These are phyloP conservation scores for Candida succiphila DNA, from an alignment of 805 yeast genomes.

Conservation along the genomic window DNA sequence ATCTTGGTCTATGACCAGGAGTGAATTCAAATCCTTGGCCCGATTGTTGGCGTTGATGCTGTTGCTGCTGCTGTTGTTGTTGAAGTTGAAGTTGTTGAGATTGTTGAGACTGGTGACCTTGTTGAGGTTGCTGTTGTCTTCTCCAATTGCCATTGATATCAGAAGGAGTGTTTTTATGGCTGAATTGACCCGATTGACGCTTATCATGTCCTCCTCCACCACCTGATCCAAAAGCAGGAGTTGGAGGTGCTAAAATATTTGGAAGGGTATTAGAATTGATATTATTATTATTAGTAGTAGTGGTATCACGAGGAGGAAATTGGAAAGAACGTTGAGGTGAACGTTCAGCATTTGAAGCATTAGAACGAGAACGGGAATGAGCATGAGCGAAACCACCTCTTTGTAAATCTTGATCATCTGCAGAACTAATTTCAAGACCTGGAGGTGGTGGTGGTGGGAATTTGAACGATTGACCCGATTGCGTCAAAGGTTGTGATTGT, in stretches of 20 bases:
- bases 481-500: too few relatives aligned
- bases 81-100: slow-evolving; percentile 16
- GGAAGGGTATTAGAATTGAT: slow-evolving; percentile 3
- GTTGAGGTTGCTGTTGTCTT: slow-evolving; percentile 40
- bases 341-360: slow-evolving; percentile 13
- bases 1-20: slow-evolving; percentile 74
- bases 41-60: neutral
- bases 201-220: slow-evolving; percentile 34
- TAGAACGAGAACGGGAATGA: slow-evolving; percentile 24
- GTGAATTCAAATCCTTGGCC: slow-evolving; percentile 29
- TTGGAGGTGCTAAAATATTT: slow-evolving; percentile 36
- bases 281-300: neutral
- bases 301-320: slow-evolving; percentile 45
- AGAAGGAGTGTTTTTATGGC: slow-evolving; percentile 30
- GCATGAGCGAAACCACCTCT: slow-evolving; percentile 3
- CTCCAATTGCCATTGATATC: slow-evolving; percentile 59
- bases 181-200: slow-evolving; percentile 29
- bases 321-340: slow-evolving; percentile 47
- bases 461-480: too few relatives aligned
- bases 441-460: slow-evolving; percentile 36
- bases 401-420: neutral
- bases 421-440: slow-evolving; percentile 6
- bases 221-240: slow-evolving; percentile 40
- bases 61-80: slow-evolving; percentile 33
- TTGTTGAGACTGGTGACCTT: slow-evolving; percentile 10